phyloP scores from a whole-genome alignment of 805 yeast species.

The Saturnispora besseyi region DNA sequence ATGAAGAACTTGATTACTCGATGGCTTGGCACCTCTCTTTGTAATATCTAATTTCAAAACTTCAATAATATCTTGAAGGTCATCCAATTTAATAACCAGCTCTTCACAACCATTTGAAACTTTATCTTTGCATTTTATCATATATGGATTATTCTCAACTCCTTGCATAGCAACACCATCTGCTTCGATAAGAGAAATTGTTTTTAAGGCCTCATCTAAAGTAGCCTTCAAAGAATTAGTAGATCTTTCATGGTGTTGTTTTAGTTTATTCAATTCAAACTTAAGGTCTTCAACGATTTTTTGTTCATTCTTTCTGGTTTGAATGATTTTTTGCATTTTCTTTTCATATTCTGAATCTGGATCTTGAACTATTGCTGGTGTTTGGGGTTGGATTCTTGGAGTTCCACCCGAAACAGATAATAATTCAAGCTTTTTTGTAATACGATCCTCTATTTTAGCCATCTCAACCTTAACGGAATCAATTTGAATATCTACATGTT shows the following conservation, averaged over 20 bases:
- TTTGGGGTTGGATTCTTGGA: not conserved
- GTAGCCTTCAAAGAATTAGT: slow-evolving; percentile 31
- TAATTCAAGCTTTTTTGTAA: slow-evolving; percentile 19
- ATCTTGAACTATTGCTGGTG: not conserved
- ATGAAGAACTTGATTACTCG: slow-evolving; percentile 58
- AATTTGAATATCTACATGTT: slow-evolving; percentile 24
- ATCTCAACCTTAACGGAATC: slow-evolving; percentile 23
- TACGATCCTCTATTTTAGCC: slow-evolving; percentile 19
- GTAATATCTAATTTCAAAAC: slow-evolving; percentile 86
- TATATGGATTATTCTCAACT: slow-evolving; percentile 35
- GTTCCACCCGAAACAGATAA: slow-evolving; percentile 6
- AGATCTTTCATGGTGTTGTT: slow-evolving; percentile 43
- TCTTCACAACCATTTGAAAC: slow-evolving; percentile 70
- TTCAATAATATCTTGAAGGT: slow-evolving; percentile 85
- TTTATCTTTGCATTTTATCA: slow-evolving; percentile 66
- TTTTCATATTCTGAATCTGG: slow-evolving; percentile 10
- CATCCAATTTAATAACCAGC: slow-evolving; percentile 75
- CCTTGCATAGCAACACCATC: slow-evolving; percentile 18
- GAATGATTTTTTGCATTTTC: slow-evolving; percentile 10
- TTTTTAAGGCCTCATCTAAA: slow-evolving; percentile 30
- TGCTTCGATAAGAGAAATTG: slow-evolving; percentile 23
- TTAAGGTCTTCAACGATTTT: slow-evolving; percentile 38
- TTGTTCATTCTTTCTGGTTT: slow-evolving; percentile 9
- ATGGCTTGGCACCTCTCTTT: slow-evolving; percentile 76
- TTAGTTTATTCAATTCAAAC: slow-evolving; percentile 49